Percentiles rank a stretch among this genome's conserved stretches.
These are phyloP conservation scores for Rosa persica DNA, from an alignment of 306 rosid genomes.

Conservation along the genomic window DNA sequence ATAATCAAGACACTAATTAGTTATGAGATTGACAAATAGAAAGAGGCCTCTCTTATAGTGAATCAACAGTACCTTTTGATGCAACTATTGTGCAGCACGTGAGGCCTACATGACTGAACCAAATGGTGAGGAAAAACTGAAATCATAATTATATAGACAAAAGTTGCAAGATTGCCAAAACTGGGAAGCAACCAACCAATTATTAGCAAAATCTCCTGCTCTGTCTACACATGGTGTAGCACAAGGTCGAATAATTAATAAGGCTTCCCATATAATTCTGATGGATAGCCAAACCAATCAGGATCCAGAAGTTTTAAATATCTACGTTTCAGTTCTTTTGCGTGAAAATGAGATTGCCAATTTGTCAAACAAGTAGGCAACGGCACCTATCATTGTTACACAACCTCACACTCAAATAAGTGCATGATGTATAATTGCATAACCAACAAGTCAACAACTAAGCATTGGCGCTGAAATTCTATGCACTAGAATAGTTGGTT, in stretches of 20 bases:
- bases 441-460: neutral
- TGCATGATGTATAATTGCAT: neutral
- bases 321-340: neutral
- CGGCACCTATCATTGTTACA: neutral
- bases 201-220: neutral
- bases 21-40: neutral
- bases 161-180: neutral
- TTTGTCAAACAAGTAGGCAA: neutral
- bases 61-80: neutral
- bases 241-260: neutral
- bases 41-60: neutral
- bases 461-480: neutral
- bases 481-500: neutral
- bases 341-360: neutral
- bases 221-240: neutral
- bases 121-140: neutral
- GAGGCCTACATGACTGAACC: neutral
- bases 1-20: neutral
- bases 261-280: neutral
- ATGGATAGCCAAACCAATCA: neutral
- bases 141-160: neutral
- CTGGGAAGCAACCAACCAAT: neutral
- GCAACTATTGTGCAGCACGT: neutral
- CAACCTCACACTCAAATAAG: neutral
- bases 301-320: neutral